Percentiles rank a stretch among this genome's conserved stretches.
These are phyloP conservation scores for Diaporthe nobilis DNA, from an alignment of 2,329 filamentous ascomycete genomes.

Conservation along the genomic window DNA sequence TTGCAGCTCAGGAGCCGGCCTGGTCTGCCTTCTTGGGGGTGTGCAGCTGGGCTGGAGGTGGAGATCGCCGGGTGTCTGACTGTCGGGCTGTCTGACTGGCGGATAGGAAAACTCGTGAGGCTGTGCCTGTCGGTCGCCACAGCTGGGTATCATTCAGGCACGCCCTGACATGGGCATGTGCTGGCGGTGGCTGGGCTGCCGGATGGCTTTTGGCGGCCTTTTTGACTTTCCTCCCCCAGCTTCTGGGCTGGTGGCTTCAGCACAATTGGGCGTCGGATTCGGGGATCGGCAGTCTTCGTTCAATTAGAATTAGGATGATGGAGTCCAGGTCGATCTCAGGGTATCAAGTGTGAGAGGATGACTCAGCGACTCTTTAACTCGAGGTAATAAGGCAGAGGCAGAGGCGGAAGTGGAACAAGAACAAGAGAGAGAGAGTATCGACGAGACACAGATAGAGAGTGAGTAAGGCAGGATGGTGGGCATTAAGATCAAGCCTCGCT, in stretches of 20 bases:
- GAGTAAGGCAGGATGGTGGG: neutral
- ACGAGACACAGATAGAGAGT: neutral
- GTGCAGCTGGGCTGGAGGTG: slow-evolving; percentile 21
- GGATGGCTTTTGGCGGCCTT: slow-evolving; percentile 13
- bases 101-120: slow-evolving; percentile 31
- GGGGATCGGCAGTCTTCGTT: slow-evolving; percentile 27
- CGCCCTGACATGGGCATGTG: slow-evolving; percentile 14
- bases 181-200: slow-evolving; percentile 20
- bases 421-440: neutral
- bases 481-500: slow-evolving; percentile 14
- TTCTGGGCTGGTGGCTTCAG: neutral
- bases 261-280: slow-evolving; percentile 11
- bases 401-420: neutral
- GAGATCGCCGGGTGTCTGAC: slow-evolving; percentile 21
- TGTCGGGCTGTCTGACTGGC: slow-evolving; percentile 23
- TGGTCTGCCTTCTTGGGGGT: slow-evolving; percentile 1
- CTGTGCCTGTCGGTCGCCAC: slow-evolving; percentile 40
- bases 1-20: slow-evolving; percentile 31
- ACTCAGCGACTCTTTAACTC: neutral
- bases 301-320: slow-evolving; percentile 34
- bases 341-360: neutral
- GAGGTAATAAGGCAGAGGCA: neutral
- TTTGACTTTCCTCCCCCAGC: neutral
- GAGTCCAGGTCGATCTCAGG: slow-evolving; percentile 8
- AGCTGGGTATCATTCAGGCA: slow-evolving; percentile 36